Evolutionary conservation across 768 basidiomycete genomes (phyloP), one percentile per base, ranked within the genome.

Genomic region (Amanita brunnescens): DNA sequence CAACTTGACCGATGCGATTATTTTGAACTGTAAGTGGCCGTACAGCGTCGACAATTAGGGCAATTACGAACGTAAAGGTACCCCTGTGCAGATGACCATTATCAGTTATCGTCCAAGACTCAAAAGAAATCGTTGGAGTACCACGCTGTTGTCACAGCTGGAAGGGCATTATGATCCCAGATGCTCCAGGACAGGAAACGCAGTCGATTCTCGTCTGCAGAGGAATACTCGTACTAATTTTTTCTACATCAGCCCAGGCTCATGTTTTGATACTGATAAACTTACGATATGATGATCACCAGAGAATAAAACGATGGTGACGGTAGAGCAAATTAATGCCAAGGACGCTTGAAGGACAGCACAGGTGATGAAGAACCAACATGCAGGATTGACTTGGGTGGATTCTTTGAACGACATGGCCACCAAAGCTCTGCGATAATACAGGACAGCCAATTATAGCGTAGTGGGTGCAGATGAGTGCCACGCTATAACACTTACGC

Each of bases 301-400:
- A 18, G 33, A 43, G 23, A 51, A 51, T 16, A 21, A 51, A 18
- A 51, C 23, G 39, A 51, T 44, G 20, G 44, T 32, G 4, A 35
- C 33, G 10, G 30, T 51, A n/a, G 50, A 51, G 33, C n/a, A 26
- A 8, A 44, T 18, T 30, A 51, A n/a, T 21, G 30, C 40, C 32
- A 43, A 35, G 33, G 24, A 7, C 23, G 50, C 50, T 23, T 40
- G 50, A 9, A 44, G 12, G 12, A 35, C 12, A 2, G 50, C 35
- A 21, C 21, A n/a, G 1, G 41, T n/a, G 20, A n/a, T 23, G 24
- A 51, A 44, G 30, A 51, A 43, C 42, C 50, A 34, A 24, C 43
- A 44, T 13, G 16, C 10, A 13, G 20, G 14, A 18, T 14, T 40
- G 6, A 21, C 24, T 24, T 35, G 30, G 12, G 41, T 21, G 2